Conservation (phyloP, 139 green algal genomes). For the Chlorella sp. region DNA sequence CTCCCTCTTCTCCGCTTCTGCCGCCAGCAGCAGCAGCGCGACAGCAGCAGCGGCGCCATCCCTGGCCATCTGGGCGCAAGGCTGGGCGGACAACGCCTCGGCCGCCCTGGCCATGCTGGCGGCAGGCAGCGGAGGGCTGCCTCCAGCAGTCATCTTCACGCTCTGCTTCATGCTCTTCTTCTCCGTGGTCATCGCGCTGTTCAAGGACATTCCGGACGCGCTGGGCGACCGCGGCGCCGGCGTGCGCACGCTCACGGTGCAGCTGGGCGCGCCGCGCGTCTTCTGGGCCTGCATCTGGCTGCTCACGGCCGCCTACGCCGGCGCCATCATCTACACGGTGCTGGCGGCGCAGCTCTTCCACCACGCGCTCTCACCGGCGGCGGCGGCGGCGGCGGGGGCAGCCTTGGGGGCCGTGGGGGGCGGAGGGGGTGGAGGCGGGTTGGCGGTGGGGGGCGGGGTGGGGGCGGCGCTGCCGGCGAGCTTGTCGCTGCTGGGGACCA, state of each 20-base stretch:
- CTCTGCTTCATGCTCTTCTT: constrained; percentile 89
- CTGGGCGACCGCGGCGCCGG: constrained; percentile 65
- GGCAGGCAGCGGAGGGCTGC: constrained; percentile 10
- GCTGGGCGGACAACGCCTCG: too few relatives aligned
- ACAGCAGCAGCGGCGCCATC: too few relatives aligned
- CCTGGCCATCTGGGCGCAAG: too few relatives aligned
- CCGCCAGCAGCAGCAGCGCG: too few relatives aligned
- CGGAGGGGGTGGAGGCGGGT: background rate
- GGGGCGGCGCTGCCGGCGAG: background rate
- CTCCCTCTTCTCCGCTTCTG: too few relatives aligned
- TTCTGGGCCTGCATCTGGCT: constrained; percentile 85
- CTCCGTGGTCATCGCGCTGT: constrained; percentile 23
- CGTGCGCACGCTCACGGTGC: constrained; percentile 80
- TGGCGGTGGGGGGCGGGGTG: background rate
- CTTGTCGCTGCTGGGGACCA: background rate
- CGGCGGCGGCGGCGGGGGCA: background rate
- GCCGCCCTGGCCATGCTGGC: background rate
- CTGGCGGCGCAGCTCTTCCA: background rate
- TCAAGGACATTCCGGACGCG: constrained; percentile 73
- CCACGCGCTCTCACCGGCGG: too few relatives aligned
- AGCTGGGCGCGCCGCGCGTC: constrained; percentile 55
- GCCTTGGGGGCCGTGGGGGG: too few relatives aligned
- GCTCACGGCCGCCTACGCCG: constrained; percentile 64
- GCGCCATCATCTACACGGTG: constrained; percentile 21
- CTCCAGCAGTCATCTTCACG: constrained; percentile 59